Conservation (phyloP, 495 filamentous ascomycete species). For the Aspergillus ellipticus region DNA sequence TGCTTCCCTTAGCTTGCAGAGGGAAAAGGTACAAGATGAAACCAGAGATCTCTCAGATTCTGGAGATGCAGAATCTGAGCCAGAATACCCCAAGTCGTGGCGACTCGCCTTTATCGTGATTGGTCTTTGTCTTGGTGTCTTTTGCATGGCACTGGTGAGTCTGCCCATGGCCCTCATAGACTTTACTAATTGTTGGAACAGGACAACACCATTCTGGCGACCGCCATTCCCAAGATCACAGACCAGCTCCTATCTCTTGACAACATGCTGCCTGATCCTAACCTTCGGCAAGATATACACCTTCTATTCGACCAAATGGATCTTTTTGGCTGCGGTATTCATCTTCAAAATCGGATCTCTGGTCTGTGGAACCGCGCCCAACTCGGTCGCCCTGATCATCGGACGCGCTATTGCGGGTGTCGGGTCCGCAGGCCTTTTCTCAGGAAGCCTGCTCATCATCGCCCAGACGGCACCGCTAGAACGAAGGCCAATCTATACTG, state of each 20-base stretch:
- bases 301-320: conserved; percentile 71
- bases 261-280: conserved; percentile 66
- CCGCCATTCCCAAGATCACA: conserved; percentile 80
- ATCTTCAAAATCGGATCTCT: conserved; percentile 87
- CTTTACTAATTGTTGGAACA: neutral
- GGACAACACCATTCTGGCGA: conserved; percentile 80
- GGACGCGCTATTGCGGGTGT: conserved; percentile 83
- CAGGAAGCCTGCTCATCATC: conserved; percentile 77
- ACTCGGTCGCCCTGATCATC: conserved; percentile 69
- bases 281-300: conserved; percentile 77
- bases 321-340: conserved; percentile 65
- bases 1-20: conserved; percentile 13
- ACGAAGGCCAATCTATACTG: conserved; percentile 68
- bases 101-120: conserved; percentile 55
- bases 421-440: conserved; percentile 80
- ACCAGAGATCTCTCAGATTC: conserved; percentile 3
- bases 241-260: conserved; percentile 68
- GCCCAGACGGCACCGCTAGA: conserved; percentile 68
- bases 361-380: conserved; percentile 75
- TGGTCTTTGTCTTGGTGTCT: conserved; percentile 59
- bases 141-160: conserved; percentile 61
- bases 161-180: too few species aligned
- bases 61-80: conserved; percentile 30
- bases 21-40: conserved; percentile 3
- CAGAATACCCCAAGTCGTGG: conserved; percentile 47